phyloP scores from a whole-genome alignment of 495 filamentous ascomycete species.

The Saxophila tyrrhenica region DNA sequence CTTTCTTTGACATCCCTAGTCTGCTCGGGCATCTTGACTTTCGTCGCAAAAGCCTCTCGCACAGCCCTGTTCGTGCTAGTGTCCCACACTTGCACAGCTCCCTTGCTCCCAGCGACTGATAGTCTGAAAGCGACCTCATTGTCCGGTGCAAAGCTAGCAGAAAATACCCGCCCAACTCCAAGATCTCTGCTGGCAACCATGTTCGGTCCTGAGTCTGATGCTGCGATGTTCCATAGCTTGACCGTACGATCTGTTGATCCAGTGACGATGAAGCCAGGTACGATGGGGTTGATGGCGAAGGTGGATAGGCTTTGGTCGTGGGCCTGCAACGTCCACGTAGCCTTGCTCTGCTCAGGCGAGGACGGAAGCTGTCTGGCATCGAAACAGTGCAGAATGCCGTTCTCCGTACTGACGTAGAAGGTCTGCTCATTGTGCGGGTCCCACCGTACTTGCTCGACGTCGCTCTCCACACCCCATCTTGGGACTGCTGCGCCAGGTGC shows the following conservation, averaged over 20 bases:
- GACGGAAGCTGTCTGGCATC: slow-evolving; percentile 63
- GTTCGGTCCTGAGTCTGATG: slow-evolving; percentile 36
- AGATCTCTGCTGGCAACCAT: slow-evolving; percentile 88
- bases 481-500: slow-evolving; percentile 66
- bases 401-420: slow-evolving; percentile 83
- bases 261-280: slow-evolving; percentile 87
- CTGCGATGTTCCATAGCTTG: slow-evolving; percentile 88
- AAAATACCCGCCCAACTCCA: slow-evolving; percentile 90
- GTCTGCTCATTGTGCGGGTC: slow-evolving; percentile 82
- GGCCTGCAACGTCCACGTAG: slow-evolving; percentile 88
- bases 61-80: slow-evolving; percentile 88
- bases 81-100: slow-evolving; percentile 89
- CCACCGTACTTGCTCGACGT: slow-evolving; percentile 88
- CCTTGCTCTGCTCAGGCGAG: slow-evolving; percentile 59
- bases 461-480: slow-evolving; percentile 84
- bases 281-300: slow-evolving; percentile 81
- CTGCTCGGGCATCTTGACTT: slow-evolving; percentile 41
- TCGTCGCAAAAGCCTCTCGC: slow-evolving; percentile 70
- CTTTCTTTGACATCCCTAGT: slow-evolving; percentile 65
- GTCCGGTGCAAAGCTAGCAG: slow-evolving; percentile 79
- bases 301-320: slow-evolving; percentile 88
- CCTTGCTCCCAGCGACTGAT: slow-evolving; percentile 90
- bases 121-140: slow-evolving; percentile 79
- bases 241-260: slow-evolving; percentile 87
- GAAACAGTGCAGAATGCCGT: slow-evolving; percentile 75